phyloP scores from a whole-genome alignment of 257 asterid species.

The Solanum medicagineum region DNA sequence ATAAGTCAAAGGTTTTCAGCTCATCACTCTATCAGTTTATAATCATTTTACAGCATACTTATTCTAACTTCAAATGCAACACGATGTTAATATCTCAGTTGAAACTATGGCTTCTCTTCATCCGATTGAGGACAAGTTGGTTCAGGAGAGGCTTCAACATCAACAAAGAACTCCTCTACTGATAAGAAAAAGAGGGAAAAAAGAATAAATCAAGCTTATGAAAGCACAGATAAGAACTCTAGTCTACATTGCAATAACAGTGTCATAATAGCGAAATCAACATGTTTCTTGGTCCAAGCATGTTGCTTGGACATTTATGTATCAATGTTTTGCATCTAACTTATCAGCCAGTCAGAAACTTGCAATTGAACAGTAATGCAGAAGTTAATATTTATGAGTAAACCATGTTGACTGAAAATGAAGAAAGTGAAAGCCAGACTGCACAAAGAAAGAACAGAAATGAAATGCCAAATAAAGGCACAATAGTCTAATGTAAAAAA shows the following conservation, averaged over 20 bases:
- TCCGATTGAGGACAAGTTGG: conserved; percentile 64
- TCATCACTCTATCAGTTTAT: neutral
- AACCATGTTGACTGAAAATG: neutral
- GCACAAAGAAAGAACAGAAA: neutral
- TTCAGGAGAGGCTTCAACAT: conserved; percentile 44
- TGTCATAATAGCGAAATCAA: neutral
- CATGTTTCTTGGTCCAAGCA: neutral
- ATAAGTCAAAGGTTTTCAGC: neutral
- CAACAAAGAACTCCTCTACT: conserved; percentile 94
- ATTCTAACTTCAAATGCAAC: neutral
- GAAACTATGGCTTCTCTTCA: conserved; percentile 66
- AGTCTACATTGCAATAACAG: neutral
- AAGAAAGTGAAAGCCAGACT: neutral
- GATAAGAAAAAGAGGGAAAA: conserved; percentile 15
- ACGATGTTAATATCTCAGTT: neutral
- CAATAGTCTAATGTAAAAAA: neutral
- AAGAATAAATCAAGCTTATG: neutral
- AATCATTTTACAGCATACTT: neutral
- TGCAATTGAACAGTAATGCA: neutral
- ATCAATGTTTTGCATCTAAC: neutral
- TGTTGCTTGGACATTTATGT: neutral
- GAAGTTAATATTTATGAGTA: neutral
- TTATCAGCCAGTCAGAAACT: neutral
- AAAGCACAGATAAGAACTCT: neutral
- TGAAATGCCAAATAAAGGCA: neutral